Evolutionary conservation across 495 filamentous ascomycete species (phyloP).

Genomic region (Elaphomyces granulatus): DNA sequence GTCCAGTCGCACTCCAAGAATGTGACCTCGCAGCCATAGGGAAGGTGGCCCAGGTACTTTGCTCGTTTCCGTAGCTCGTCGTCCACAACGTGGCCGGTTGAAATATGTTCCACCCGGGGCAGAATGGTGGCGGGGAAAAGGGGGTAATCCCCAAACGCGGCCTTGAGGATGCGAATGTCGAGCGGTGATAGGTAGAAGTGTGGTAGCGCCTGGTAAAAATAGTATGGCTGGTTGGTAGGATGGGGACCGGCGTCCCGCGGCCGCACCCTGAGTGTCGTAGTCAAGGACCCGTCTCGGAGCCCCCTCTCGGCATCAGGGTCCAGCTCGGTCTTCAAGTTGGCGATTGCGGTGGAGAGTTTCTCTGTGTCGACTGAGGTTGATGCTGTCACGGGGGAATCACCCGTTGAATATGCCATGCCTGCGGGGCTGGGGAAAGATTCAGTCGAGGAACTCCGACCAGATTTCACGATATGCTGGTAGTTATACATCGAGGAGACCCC

Average conservation of each 20-base stretch:
- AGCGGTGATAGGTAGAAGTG: conserved; percentile 90
- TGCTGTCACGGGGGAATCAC: conserved; percentile 5
- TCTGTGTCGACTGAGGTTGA: conserved; percentile 13
- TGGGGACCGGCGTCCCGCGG: background rate
- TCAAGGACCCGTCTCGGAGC: background rate
- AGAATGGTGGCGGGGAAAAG: conserved; percentile 80
- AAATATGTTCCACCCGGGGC: conserved; percentile 82
- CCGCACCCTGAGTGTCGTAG: background rate
- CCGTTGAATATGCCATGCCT: conserved; percentile 1
- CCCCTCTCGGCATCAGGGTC: conserved; percentile 7
- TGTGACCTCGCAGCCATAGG: conserved; percentile 80
- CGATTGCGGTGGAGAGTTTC: conserved; percentile 19
- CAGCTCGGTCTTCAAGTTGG: conserved; percentile 11
- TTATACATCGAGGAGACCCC: conserved; percentile 41
- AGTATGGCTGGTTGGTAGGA: conserved; percentile 40
- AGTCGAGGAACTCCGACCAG: conserved; percentile 25
- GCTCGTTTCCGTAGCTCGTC: conserved; percentile 73
- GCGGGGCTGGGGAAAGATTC: conserved; percentile 7
- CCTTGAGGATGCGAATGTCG: conserved; percentile 88
- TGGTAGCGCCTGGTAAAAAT: conserved; percentile 79
- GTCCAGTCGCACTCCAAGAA: conserved; percentile 98
- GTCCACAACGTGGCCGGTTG: conserved; percentile 80
- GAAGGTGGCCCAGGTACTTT: conserved; percentile 85
- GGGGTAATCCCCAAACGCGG: conserved; percentile 72
- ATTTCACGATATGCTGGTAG: conserved; percentile 31